phyloP scores from a whole-genome alignment of 345 rosid genomes.

The Cardamine occulta region DNA sequence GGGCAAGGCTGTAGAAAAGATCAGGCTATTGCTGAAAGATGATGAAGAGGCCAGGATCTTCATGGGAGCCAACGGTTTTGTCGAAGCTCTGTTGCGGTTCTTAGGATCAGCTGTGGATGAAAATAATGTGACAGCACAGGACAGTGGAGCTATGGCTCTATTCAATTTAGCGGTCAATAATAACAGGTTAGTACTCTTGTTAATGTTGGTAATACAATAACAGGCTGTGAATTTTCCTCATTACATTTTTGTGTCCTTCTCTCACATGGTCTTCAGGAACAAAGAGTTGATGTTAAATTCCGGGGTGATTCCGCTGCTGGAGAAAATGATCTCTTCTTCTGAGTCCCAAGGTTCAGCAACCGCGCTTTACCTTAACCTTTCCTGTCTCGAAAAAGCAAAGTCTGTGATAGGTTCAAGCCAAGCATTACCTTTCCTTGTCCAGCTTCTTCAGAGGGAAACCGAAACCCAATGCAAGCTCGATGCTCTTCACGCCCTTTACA shows the following conservation, averaged over 20 bases:
- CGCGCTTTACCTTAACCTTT: constrained; percentile 89
- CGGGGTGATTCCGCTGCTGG: constrained; percentile 67
- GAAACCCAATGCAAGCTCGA: constrained; percentile 86
- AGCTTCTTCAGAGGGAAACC: constrained; percentile 57
- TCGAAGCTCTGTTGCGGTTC: constrained; percentile 69
- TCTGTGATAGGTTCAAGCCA: constrained; percentile 73
- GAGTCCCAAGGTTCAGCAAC: constrained; percentile 68
- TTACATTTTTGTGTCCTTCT: constrained; percentile 5
- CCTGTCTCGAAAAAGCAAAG: constrained; percentile 82
- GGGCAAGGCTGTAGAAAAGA: constrained; percentile 67
- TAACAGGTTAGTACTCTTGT: constrained; percentile 67
- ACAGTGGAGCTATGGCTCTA: constrained; percentile 89
- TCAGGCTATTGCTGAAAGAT: constrained; percentile 77
- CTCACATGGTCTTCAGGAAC: constrained; percentile 58
- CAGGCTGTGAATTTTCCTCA: constrained; percentile 15
- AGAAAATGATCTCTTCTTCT: constrained; percentile 69
- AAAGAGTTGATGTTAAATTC: constrained; percentile 80
- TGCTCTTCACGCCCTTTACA: constrained; percentile 87
- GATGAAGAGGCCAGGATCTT: constrained; percentile 90
- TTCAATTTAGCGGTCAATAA: constrained; percentile 96
- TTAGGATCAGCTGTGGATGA: constrained; percentile 62
- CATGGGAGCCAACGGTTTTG: constrained; percentile 91
- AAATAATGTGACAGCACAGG: constrained; percentile 58
- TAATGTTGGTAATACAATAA: constrained; percentile 5
- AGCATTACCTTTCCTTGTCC: constrained; percentile 78